Percentiles rank a stretch among this genome's conserved stretches.
These are phyloP conservation scores for Rhypophila decipiens DNA, from an alignment of 495 filamentous ascomycete genomes.

Conservation along the genomic window DNA sequence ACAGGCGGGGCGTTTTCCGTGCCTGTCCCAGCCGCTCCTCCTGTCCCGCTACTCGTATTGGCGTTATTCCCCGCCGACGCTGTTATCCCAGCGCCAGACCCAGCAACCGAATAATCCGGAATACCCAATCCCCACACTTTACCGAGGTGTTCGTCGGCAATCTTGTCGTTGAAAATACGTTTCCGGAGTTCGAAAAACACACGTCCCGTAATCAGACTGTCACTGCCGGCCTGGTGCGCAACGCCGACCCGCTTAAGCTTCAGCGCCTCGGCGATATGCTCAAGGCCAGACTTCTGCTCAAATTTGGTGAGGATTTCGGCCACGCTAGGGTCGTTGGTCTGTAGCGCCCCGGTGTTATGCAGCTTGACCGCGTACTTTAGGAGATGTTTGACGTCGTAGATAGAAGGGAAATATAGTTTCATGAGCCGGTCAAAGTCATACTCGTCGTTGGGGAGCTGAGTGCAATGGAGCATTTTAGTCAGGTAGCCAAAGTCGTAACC, in stretches of 20 bases:
- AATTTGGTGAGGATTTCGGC: conserved; percentile 68
- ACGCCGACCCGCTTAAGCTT: conserved; percentile 79
- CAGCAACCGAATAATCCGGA: conserved; percentile 47
- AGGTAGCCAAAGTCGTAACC: conserved; percentile 98
- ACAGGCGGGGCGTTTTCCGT: conserved; percentile 39
- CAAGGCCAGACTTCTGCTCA: conserved; percentile 79
- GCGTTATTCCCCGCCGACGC: background rate
- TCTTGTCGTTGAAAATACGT: conserved; percentile 75
- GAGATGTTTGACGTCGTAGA: conserved; percentile 95
- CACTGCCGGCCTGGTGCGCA: conserved; percentile 85
- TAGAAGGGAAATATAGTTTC: conserved; percentile 81
- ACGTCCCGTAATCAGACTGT: conserved; percentile 85
- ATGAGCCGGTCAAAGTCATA: conserved; percentile 77
- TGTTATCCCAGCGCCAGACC: conserved; percentile 34
- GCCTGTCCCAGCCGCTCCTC: conserved; percentile 12
- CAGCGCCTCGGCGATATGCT: conserved; percentile 88
- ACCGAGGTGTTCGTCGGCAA: conserved; percentile 67
- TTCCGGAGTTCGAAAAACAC: conserved; percentile 87
- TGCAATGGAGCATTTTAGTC: conserved; percentile 81
- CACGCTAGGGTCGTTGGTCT: conserved; percentile 55
- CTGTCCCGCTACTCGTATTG: conserved; percentile 1
- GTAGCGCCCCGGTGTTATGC: conserved; percentile 61
- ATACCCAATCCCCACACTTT: conserved; percentile 79
- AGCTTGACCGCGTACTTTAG: conserved; percentile 64
- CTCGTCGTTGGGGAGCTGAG: conserved; percentile 78